Conservation (phyloP, 768 basidiomycete species). For the Auriculariales sp. region DNA sequence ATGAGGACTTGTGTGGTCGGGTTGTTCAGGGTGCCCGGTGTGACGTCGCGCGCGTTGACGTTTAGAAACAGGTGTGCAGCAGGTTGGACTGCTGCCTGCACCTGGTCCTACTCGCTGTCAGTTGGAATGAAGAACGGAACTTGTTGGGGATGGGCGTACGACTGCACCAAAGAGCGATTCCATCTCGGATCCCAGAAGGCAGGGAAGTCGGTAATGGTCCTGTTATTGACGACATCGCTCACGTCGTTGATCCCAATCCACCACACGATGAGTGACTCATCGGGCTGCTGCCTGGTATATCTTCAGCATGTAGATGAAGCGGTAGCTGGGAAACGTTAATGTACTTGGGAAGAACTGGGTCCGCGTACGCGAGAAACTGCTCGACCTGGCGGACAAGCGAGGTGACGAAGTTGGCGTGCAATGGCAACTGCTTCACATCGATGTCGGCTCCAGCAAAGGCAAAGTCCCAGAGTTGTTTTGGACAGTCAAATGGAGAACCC, state of each 20-base stretch:
- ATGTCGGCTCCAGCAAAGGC: constrained; percentile 41
- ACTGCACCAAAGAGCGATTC: constrained; percentile 33
- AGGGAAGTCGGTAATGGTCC: constrained; percentile 22
- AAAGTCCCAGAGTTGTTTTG: constrained; percentile 35
- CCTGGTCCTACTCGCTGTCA: constrained; percentile 18
- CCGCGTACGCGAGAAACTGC: constrained; percentile 32
- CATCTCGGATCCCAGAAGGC: constrained; percentile 39
- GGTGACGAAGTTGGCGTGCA: constrained; percentile 33
- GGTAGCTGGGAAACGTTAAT: too few species aligned
- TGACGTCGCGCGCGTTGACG: constrained; percentile 38
- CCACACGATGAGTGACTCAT: constrained; percentile 34
- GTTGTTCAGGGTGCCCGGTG: constrained; percentile 23
- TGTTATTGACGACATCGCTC: constrained; percentile 30
- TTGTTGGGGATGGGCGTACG: constrained; percentile 20
- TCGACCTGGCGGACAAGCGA: constrained; percentile 33
- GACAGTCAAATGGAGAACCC: constrained; percentile 28
- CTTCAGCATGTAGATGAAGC: too few species aligned
- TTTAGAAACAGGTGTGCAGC: constrained; percentile 37
- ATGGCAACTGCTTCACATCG: constrained; percentile 26
- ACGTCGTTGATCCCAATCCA: constrained; percentile 50
- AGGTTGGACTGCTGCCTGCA: constrained; percentile 26
- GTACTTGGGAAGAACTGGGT: constrained; percentile 31
- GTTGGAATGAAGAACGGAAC: not conserved
- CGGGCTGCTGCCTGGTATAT: too few species aligned
- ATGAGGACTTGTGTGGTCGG: constrained; percentile 21